Percentiles rank a stretch among this genome's conserved stretches.
Evolutionary conservation across 257 asterid species (phyloP).

Genomic region (Linderniella brevidens): DNA sequence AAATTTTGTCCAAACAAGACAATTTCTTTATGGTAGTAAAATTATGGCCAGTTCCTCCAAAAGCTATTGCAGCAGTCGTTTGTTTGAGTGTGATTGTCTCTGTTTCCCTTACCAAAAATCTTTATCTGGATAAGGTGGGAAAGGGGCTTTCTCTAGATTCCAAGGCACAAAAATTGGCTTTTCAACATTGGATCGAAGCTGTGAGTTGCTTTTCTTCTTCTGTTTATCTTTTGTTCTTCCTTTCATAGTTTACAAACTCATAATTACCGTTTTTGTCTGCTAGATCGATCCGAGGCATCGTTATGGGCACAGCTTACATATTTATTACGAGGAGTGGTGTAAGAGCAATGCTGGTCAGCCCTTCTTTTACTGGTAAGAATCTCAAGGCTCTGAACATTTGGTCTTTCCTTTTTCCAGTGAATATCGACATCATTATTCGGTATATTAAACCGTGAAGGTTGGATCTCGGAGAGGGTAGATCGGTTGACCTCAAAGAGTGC

Average conservation of each 20-base stretch:
- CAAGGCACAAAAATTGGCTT: constrained; percentile 78
- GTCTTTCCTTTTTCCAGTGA: background rate
- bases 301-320: constrained; percentile 74
- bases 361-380: constrained; percentile 73
- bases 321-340: constrained; percentile 77
- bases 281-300: constrained; percentile 97
- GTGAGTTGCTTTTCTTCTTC: constrained; percentile 24
- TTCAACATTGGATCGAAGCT: constrained; percentile 98
- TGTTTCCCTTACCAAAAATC: background rate
- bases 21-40: too few species aligned
- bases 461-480: constrained; percentile 93
- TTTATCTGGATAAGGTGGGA: constrained; percentile 56
- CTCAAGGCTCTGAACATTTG: background rate
- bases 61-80: background rate
- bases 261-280: background rate
- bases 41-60: too few species aligned
- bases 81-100: background rate
- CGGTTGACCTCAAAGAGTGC: constrained; percentile 67
- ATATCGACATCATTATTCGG: background rate
- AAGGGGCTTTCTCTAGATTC: constrained; percentile 67
- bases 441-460: constrained; percentile 33
- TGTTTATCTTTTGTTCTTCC: constrained; percentile 1
- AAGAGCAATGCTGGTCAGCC: constrained; percentile 71
- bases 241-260: background rate
- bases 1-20: too few species aligned